phyloP scores from a whole-genome alignment of 257 asterid genomes.

The Jacaranda mimosifolia region DNA sequence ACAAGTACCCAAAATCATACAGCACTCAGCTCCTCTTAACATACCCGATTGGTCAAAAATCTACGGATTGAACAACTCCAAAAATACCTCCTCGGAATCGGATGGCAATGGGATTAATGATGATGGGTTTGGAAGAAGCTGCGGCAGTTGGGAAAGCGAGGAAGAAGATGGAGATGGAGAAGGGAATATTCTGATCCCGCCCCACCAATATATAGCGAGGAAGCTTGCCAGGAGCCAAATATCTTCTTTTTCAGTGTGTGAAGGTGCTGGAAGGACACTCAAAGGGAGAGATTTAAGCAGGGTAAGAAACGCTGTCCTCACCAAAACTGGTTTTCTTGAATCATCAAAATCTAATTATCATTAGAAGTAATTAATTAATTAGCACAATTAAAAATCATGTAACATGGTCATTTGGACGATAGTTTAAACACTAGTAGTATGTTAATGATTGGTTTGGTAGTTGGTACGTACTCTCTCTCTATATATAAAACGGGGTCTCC shows the following conservation, averaged over 20 bases:
- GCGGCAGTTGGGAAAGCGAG: conserved; percentile 44
- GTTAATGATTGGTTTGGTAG: too few species aligned
- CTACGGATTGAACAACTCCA: conserved; percentile 39
- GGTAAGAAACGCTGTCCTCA: conserved; percentile 66
- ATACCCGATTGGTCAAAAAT: conserved; percentile 74
- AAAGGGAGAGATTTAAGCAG: conserved; percentile 74
- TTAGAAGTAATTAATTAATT: too few species aligned
- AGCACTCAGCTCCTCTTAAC: conserved; percentile 59
- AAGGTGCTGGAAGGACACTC: conserved; percentile 76
- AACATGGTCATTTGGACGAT: too few species aligned
- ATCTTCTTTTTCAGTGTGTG: conserved; percentile 66
- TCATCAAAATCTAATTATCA: conserved; percentile 30
- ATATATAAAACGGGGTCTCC: too few species aligned
- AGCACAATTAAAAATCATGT: too few species aligned
- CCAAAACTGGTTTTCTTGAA: conserved; percentile 80
- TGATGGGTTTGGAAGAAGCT: too few species aligned
- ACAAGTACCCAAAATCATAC: conserved; percentile 25
- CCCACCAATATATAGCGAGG: conserved; percentile 68
- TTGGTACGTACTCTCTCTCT: too few species aligned
- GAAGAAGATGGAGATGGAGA: conserved; percentile 30
- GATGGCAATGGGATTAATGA: neutral
- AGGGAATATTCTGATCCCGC: conserved; percentile 51
- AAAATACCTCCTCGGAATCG: neutral
- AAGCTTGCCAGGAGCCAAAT: conserved; percentile 46
- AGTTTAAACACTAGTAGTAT: too few species aligned